Base-by-base conservation (phyloP, 2,329 filamentous ascomycete species). In the Fusarium praegraminearum region DNA sequence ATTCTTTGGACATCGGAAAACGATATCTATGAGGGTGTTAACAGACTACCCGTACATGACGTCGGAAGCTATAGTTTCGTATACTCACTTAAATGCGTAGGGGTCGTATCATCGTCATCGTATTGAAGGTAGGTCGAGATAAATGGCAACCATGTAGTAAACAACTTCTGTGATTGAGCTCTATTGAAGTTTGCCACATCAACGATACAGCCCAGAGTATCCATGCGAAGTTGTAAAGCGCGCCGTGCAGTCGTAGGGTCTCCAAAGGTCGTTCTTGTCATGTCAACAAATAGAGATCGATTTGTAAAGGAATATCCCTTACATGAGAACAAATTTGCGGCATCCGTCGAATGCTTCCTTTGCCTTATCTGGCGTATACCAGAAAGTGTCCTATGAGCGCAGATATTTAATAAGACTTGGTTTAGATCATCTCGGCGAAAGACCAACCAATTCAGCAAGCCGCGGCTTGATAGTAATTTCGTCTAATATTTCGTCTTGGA, bases 1-100 rank as follows among this genome's bases (percentile, higher is more conserved):
- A 7, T 15, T 46, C n/a, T 30, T 30, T 15, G 43, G 43, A 15
- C 7, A 30, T 3, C 43, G 26, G 3, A 46, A 46, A 10, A 30
- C 2, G 7, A 46, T 30, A 10, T 46, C 26, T 30, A 10, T 5
- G 6, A 13, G 6, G 7, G 5, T 2, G 6, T 46, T 7, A 46
- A 8, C 5, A 6, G 7, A 7, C 7, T 7, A 8, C 8, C 4
- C 1, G 3, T 18, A 1, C 6, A 4, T 20, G 1, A 5, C 13
- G 4, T 8, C 3, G 24, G 1, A 16, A 28, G 3, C 16, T 6
- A 1, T 24, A 12, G 2, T 5, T 16, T 26, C 12, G 4, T 11
- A 26, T 28, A 20, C 43, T 30, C 1, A 46, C 43, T 28, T 10
- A 46, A 7, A 30, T 46, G 43, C 18, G 43, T 30, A n/a, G 43